These are phyloP conservation scores for Tetrapisispora taiwanensis DNA, from an alignment of 805 yeast species.

Conservation along the genomic window DNA sequence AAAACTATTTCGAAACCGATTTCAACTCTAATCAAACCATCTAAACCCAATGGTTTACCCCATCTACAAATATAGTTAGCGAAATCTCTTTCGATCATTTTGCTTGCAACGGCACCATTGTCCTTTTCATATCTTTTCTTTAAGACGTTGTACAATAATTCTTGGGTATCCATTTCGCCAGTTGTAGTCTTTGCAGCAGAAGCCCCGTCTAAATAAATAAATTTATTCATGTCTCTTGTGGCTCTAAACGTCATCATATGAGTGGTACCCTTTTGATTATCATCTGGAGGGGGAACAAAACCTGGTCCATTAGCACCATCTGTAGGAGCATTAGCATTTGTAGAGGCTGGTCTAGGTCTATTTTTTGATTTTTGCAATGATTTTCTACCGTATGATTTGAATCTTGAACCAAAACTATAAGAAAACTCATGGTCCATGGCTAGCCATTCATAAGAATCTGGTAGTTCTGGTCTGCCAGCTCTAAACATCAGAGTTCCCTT, in stretches of 20 bases:
- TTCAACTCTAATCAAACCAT: conserved; percentile 50
- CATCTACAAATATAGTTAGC: conserved; percentile 47
- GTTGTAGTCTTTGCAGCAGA: conserved; percentile 50
- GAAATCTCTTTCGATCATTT: conserved; percentile 34
- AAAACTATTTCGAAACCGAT: conserved; percentile 52
- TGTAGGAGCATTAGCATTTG: background rate
- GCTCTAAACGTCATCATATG: conserved; percentile 37
- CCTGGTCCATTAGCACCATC: background rate
- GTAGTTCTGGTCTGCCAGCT: conserved; percentile 37
- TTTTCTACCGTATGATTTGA: conserved; percentile 16
- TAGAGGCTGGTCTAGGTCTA: background rate
- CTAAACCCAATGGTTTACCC: conserved; percentile 43
- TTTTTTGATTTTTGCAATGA: background rate
- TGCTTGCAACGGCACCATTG: conserved; percentile 12
- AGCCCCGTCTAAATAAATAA: conserved; percentile 54
- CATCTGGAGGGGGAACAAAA: background rate
- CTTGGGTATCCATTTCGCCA: conserved; percentile 56
- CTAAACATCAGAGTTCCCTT: conserved; percentile 50
- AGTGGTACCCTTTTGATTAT: background rate
- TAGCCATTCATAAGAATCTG: conserved; percentile 46
- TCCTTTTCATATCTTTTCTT: conserved; percentile 7
- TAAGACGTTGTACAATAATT: conserved; percentile 31
- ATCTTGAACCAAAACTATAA: conserved; percentile 34
- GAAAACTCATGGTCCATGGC: conserved; percentile 59
- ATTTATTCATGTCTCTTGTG: conserved; percentile 36